Base-by-base conservation (phyloP, 192 early-diverging fungal species). In the Backusella liffmaniae region DNA sequence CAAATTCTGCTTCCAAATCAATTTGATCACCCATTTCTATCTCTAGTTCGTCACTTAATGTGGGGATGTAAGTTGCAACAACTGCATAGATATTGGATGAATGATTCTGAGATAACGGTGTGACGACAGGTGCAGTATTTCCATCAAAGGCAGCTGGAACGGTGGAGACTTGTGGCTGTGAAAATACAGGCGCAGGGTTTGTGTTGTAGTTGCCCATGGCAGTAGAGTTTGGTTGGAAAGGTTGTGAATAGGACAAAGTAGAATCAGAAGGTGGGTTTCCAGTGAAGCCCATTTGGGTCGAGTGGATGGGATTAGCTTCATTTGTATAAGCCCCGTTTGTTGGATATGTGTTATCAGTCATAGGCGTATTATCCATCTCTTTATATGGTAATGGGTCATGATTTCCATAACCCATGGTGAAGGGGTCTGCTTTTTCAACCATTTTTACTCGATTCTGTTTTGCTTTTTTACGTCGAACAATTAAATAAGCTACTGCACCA, bases 21-120 rank as follows among this genome's bases (percentile, higher is more conserved):
- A 90, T 83, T 7, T 84, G 84, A 36, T 90, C 89, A 16, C 87
- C 86, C 16, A 72, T 65, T 70, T 84, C 80, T 59, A 90, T 83
- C 73, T 86, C 86, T 49, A 90, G 80, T 75, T 90, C 89, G 66
- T 90, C 89, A 23, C 81, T 82, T 26, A 90, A 53, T 3, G 87
- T 85, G 6, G 88, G 88, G 26, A 81, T 85, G 49, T 88, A 88
- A 32, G 83, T 86, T 13, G 82, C 71, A 3, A 85, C 67, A 5
- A 87, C 87, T 26, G 49, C 79, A 44, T 79, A 90, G 29, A 82
- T 79, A 32, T 87, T 86, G 7, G 86, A 5, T 1, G 86, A 79
- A 39, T 81, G 79, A 35, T 79, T 79, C 8, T 79, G 73, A 21
- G 42, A 18, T n/a, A 37, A 51, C 21, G 66, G n/a, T 49, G 67